A percentile compares a stretch with the other conserved stretches of the same genome.
These are phyloP conservation scores for Elsinoe ampelina DNA, from an alignment of 2,329 filamentous ascomycete species.

Conservation along the genomic window DNA sequence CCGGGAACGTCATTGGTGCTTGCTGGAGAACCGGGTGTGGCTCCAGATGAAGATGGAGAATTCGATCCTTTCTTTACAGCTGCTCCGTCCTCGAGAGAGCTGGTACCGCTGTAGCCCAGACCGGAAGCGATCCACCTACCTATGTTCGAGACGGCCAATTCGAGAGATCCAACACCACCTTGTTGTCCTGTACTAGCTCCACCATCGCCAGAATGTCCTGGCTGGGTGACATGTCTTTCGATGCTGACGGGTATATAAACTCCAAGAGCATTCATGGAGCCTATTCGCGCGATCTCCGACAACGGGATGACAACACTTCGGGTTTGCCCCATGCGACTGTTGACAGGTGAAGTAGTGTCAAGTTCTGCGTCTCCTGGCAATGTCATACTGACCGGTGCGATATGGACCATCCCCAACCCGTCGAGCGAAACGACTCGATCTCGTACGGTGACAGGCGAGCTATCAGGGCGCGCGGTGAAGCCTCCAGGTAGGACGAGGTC, in stretches of 20 bases:
- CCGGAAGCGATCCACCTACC: not conserved
- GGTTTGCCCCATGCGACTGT: too few relatives aligned
- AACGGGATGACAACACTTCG: not conserved
- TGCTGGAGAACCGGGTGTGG: too few relatives aligned
- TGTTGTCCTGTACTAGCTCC: not conserved
- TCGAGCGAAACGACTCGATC: not conserved
- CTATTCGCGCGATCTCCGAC: not conserved
- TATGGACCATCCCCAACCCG: not conserved
- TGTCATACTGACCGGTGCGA: not conserved
- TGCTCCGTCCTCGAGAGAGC: too few relatives aligned
- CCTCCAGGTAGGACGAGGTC: not conserved
- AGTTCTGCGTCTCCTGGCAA: not conserved
- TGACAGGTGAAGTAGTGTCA: too few relatives aligned
- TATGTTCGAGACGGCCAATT: not conserved
- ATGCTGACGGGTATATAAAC: not conserved
- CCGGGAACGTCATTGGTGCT: too few relatives aligned
- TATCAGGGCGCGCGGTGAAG: not conserved
- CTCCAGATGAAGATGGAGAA: too few relatives aligned
- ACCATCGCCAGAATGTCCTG: not conserved
- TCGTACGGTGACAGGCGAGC: not conserved
- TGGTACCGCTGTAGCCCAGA: not conserved
- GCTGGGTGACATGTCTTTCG: not conserved
- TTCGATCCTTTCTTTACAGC: too few relatives aligned
- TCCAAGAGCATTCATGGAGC: not conserved
- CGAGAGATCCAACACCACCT: not conserved